Conservation (phyloP, 2,329 filamentous ascomycete genomes). For the Domatiomyces catenatus region DNA sequence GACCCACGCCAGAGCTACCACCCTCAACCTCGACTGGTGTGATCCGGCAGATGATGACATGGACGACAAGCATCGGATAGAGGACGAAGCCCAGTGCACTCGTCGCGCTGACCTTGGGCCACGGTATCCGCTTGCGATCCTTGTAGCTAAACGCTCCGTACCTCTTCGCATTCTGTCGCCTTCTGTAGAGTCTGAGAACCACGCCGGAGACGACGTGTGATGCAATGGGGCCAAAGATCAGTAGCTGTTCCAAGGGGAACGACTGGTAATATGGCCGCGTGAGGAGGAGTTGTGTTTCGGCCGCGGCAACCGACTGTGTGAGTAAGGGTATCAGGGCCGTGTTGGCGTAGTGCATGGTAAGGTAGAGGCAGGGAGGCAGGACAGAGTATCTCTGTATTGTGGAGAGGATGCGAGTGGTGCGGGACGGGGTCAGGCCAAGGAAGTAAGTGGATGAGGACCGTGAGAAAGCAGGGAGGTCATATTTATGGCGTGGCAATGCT, state of each 20-base stretch:
- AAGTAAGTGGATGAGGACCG: slow-evolving; percentile 22
- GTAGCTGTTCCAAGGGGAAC: slow-evolving; percentile 58
- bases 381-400: slow-evolving; percentile 78
- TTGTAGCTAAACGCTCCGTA: slow-evolving; percentile 55
- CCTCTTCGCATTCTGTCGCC: slow-evolving; percentile 52
- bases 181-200: slow-evolving; percentile 58
- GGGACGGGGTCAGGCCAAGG: slow-evolving; percentile 22
- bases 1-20: slow-evolving; percentile 68
- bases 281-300: slow-evolving; percentile 76
- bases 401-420: slow-evolving; percentile 29
- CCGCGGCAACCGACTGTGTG: slow-evolving; percentile 55
- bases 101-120: slow-evolving; percentile 58
- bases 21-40: slow-evolving; percentile 65
- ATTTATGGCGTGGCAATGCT: slow-evolving; percentile 34
- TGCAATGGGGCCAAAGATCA: slow-evolving; percentile 59
- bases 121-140: slow-evolving; percentile 35
- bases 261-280: slow-evolving; percentile 88
- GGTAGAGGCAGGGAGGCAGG: slow-evolving; percentile 66
- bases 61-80: slow-evolving; percentile 48
- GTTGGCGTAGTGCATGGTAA: slow-evolving; percentile 62
- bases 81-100: slow-evolving; percentile 59
- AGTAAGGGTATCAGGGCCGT: slow-evolving; percentile 66
- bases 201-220: slow-evolving; percentile 66
- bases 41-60: slow-evolving; percentile 60
- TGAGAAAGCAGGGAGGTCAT: slow-evolving; percentile 21